Evolutionary conservation across 2,329 filamentous ascomycete species (phyloP), one percentile per base, ranked within the genome.

Genomic region (Raffaelea albimanens): DNA sequence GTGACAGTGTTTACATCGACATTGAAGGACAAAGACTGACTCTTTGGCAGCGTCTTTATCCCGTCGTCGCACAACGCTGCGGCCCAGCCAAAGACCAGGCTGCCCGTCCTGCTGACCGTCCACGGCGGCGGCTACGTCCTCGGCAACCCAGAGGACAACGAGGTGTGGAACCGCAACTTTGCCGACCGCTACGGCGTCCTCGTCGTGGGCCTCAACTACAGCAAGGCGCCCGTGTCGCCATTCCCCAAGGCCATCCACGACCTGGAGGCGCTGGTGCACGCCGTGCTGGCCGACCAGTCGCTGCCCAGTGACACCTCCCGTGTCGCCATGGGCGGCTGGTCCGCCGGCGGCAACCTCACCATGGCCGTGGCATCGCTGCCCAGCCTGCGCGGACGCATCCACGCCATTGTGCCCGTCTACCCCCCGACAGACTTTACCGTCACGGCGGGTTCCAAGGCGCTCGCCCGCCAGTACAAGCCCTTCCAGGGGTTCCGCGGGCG

Each of bases 41-140:
- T 16, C 34, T n/a, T 38, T 38, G 34, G 2, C 48, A 62, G 64
- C 40, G 58, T 73, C 47, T 73, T 71, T 59, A 63, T 65, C 40
- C 69, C 70, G 1, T 53, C 56, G 1, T 53, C 52, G 33, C 61
- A 67, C 52, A 59, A 66, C 53, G 43, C 47, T 11, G 31, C 57
- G 8, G 38, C 42, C 1, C 14, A 44, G 18, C 23, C 13, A 20
- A 39, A 44, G 31, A 39, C 51, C 1, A 58, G 57, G 7, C 59
- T 68, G 9, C 71, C 73, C 1, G 61, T 69, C 2, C 62, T 75
- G 41, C 60, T 78, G 40, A 66, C 70, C 46, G 65, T 76, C 53
- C 75, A 78, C 53, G 73, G 73, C 46, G 72, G 74, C 49, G 72
- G 71, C 36, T 75, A 72, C 55, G 61, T 63, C 23, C 23, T 76